Conservation (phyloP, 345 rosid species). For the Gynandropsis gynandra region DNA sequence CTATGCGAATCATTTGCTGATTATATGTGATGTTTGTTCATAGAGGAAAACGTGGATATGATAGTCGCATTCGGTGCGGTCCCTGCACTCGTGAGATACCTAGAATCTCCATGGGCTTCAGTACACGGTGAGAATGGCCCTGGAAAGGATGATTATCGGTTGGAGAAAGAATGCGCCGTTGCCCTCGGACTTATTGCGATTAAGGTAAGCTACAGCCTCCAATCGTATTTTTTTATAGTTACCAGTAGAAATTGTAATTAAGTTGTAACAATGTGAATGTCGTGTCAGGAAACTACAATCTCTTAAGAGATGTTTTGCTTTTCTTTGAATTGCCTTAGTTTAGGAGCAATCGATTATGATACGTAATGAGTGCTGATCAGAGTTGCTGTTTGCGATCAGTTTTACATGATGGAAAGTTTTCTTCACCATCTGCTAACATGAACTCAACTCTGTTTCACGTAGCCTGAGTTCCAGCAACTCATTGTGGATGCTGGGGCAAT, state of each 20-base stretch:
- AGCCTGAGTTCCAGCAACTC: constrained; percentile 68
- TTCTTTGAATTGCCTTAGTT: no score
- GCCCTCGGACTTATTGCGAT: constrained; percentile 57
- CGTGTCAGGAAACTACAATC: no score
- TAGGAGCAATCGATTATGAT: neutral
- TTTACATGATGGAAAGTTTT: neutral
- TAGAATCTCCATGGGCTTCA: constrained; percentile 27
- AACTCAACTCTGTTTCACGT: constrained; percentile 14
- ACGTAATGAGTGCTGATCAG: no score
- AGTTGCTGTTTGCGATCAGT: neutral
- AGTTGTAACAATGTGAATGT: no score
- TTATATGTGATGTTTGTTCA: constrained; percentile 3
- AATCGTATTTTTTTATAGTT: neutral
- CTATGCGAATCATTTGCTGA: neutral
- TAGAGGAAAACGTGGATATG: constrained; percentile 47
- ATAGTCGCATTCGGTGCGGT: constrained; percentile 60
- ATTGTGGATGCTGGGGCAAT: constrained; percentile 72
- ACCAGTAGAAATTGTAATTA: neutral
- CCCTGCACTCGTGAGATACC: constrained; percentile 47
- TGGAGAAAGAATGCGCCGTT: constrained; percentile 52
- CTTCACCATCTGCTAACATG: neutral
- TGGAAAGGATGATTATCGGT: constrained; percentile 35
- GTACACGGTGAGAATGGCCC: constrained; percentile 5
- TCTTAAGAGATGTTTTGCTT: neutral
- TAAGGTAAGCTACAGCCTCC: constrained; percentile 28